These are phyloP conservation scores for Bipolaris gigantea DNA, from an alignment of 2,329 filamentous ascomycete species.

Conservation along the genomic window DNA sequence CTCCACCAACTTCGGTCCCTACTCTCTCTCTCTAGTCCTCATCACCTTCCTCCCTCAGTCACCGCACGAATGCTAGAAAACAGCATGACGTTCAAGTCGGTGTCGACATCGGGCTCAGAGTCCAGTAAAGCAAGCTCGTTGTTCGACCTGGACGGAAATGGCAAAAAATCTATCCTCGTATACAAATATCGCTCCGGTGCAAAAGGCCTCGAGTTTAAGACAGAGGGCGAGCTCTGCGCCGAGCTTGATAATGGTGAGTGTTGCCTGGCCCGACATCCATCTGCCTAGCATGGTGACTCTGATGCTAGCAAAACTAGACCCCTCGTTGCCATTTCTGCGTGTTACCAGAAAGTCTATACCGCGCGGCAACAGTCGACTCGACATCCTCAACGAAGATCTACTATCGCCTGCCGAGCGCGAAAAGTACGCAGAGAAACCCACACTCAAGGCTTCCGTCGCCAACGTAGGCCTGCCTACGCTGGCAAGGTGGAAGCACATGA, in stretches of 20 bases:
- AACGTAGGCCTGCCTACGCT: conserved; percentile 50
- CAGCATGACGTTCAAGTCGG: conserved; percentile 49
- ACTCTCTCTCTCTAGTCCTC: conserved; percentile 17
- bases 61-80: conserved; percentile 15
- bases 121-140: conserved; percentile 46
- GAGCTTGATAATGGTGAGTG: conserved; percentile 42
- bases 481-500: conserved; percentile 51
- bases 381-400: conserved; percentile 52
- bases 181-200: conserved; percentile 50
- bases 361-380: conserved; percentile 50
- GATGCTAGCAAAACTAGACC: conserved; percentile 41
- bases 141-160: conserved; percentile 50
- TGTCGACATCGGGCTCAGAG: conserved; percentile 45
- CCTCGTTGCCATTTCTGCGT: conserved; percentile 45
- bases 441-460: conserved; percentile 52
- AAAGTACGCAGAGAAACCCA: conserved; percentile 49
- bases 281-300: conserved; percentile 12
- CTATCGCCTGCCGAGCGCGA: conserved; percentile 39
- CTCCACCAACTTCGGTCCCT: conserved; percentile 4
- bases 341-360: conserved; percentile 53
- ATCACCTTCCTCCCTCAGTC: conserved; percentile 21
- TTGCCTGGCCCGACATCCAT: not conserved
- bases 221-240: conserved; percentile 50
- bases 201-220: conserved; percentile 45
- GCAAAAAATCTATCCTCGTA: conserved; percentile 49